Percentiles rank a stretch among this genome's conserved stretches.
phyloP scores from a whole-genome alignment of 2,329 filamentous ascomycete genomes.

The Emmonsia crescens region DNA sequence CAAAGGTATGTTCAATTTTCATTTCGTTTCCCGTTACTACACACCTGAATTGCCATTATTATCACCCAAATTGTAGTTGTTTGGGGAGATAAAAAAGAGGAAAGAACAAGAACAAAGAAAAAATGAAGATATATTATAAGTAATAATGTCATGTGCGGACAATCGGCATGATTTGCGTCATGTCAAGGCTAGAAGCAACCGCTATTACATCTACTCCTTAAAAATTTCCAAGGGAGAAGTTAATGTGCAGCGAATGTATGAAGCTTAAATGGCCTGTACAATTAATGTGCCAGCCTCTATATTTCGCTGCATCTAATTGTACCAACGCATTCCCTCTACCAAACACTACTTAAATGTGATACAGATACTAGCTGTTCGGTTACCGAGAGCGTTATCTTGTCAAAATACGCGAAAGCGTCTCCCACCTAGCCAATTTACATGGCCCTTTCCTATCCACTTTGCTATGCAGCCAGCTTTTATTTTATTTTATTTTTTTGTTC shows the following conservation, averaged over 20 bases:
- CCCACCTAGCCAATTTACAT: background rate
- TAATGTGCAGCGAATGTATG: constrained; percentile 3
- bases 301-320: constrained; percentile 4
- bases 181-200: constrained; percentile 22
- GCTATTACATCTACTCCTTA: constrained; percentile 11
- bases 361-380: background rate
- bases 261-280: constrained; percentile 6
- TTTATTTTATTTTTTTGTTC: background rate
- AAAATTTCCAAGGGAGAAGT: background rate
- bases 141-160: constrained; percentile 25
- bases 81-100: constrained; percentile 13
- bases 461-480: background rate
- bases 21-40: constrained; percentile 10
- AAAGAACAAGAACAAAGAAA: background rate
- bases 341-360: background rate
- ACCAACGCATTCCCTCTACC: background rate
- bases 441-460: background rate
- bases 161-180: constrained; percentile 13
- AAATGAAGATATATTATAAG: constrained; percentile 25
- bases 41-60: constrained; percentile 11
- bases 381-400: background rate
- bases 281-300: constrained; percentile 1
- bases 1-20: constrained; percentile 37
- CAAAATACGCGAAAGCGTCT: background rate
- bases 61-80: constrained; percentile 24